phyloP scores from a whole-genome alignment of 1,139 yeast species.

The Protomyces arabidopsidicola region DNA sequence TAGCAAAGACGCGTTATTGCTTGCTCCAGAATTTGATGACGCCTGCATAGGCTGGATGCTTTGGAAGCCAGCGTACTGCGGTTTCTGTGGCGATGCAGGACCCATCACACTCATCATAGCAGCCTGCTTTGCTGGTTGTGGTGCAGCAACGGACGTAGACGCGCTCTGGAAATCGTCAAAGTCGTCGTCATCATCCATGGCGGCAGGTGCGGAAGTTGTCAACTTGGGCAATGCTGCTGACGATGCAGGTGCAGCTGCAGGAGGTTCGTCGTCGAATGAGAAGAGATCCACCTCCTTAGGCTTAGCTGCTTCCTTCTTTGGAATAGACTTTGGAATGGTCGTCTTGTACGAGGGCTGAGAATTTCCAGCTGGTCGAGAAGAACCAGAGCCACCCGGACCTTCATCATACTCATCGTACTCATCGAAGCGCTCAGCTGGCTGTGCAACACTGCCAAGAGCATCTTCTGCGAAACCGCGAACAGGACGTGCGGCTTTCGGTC shows the following conservation, averaged over 20 bases:
- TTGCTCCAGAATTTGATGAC: neutral
- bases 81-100: conserved; percentile 24
- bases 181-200: conserved; percentile 57
- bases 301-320: conserved; percentile 38
- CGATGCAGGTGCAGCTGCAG: conserved; percentile 34
- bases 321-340: conserved; percentile 28
- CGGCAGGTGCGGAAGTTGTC: conserved; percentile 32
- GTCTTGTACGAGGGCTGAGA: conserved; percentile 3
- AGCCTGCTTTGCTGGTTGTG: conserved; percentile 31
- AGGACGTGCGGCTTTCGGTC: conserved; percentile 25
- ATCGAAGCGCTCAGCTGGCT: conserved; percentile 51
- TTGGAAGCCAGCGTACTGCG: conserved; percentile 1
- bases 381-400: conserved; percentile 38
- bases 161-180: conserved; percentile 94
- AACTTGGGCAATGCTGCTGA: conserved; percentile 35
- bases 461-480: conserved; percentile 29
- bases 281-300: conserved; percentile 51
- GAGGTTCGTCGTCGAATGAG: conserved; percentile 59
- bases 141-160: conserved; percentile 35
- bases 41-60: neutral
- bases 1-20: neutral
- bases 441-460: conserved; percentile 31
- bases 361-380: neutral
- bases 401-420: conserved; percentile 53
- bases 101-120: conserved; percentile 26